phyloP scores from a whole-genome alignment of 192 early-diverging fungal species.

The Coemansia sp. region DNA sequence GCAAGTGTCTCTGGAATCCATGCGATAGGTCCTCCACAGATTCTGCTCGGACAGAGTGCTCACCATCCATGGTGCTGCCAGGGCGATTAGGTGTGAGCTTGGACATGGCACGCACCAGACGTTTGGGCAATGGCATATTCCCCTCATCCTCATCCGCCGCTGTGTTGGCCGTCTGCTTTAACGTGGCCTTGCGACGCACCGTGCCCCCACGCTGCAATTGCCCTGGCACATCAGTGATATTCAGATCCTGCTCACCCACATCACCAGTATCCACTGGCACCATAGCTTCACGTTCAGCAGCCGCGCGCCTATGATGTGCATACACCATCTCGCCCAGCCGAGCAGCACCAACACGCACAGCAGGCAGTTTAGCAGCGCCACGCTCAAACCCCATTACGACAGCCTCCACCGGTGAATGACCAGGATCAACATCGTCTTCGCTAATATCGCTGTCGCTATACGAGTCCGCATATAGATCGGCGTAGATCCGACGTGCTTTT shows the following conservation, averaged over 20 bases:
- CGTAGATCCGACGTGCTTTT: slow-evolving; percentile 9
- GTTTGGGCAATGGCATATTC: slow-evolving; percentile 5
- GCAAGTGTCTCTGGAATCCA: background rate
- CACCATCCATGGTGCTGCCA: too few species aligned
- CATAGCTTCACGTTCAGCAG: background rate
- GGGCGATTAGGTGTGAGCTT: background rate
- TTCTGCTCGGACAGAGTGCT: too few species aligned
- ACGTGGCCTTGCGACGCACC: background rate
- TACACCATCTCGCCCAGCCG: slow-evolving; percentile 43
- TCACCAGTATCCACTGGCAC: background rate
- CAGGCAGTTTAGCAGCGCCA: slow-evolving; percentile 16
- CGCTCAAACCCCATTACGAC: slow-evolving; percentile 26
- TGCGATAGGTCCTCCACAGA: background rate
- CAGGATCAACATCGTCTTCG: background rate
- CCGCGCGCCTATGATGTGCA: background rate
- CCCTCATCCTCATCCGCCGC: background rate
- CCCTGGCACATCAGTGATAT: background rate
- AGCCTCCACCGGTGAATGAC: slow-evolving; percentile 13
- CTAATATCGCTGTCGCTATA: slow-evolving; percentile 20
- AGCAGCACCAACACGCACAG: slow-evolving; percentile 30
- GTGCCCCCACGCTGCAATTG: background rate
- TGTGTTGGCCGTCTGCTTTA: background rate
- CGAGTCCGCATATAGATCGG: slow-evolving; percentile 28
- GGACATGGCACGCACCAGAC: slow-evolving; percentile 12
- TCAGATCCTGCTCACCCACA: background rate